These are phyloP conservation scores for Penicillium egyptiacum DNA, from an alignment of 495 filamentous ascomycete species.

Conservation along the genomic window DNA sequence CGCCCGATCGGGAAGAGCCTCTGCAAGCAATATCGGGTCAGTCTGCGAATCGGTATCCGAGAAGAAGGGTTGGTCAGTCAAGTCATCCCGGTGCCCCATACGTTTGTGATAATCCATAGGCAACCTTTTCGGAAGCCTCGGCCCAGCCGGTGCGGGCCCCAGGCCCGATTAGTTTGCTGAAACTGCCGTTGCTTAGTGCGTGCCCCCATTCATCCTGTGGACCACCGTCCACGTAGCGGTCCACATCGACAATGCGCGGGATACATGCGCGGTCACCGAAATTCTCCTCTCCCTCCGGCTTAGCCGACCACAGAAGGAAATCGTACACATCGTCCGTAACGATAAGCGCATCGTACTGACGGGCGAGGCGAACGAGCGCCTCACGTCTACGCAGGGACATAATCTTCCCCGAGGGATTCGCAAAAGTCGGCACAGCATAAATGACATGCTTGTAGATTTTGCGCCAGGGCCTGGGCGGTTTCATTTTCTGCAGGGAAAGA, in stretches of 20 bases:
- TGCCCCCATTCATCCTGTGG: conserved; percentile 66
- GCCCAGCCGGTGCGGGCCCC: conserved; percentile 81
- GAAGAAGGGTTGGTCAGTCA: background rate
- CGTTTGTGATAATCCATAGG: conserved; percentile 64
- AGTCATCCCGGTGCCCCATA: conserved; percentile 36
- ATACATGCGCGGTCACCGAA: conserved; percentile 46
- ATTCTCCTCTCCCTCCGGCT: conserved; percentile 20
- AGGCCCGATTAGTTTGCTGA: conserved; percentile 81
- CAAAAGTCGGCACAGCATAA: conserved; percentile 79
- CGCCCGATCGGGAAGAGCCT: conserved; percentile 69
- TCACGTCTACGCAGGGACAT: conserved; percentile 63
- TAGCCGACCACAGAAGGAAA: conserved; percentile 69
- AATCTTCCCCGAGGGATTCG: conserved; percentile 76
- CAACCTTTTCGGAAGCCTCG: conserved; percentile 68
- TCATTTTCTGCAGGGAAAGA: conserved; percentile 34
- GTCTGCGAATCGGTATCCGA: conserved; percentile 5
- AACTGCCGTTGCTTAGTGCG: conserved; percentile 75
- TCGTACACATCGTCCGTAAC: conserved; percentile 93
- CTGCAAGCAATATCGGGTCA: conserved; percentile 33
- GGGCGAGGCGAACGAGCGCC: conserved; percentile 64
- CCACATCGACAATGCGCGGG: conserved; percentile 76
- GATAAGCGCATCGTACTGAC: conserved; percentile 71
- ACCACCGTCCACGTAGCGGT: conserved; percentile 59
- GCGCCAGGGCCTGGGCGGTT: conserved; percentile 45
- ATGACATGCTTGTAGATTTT: conserved; percentile 82